Percentiles rank a stretch among this genome's conserved stretches.
These are phyloP conservation scores for Escallonia herrerae DNA, from an alignment of 129 eudicot species.

Conservation along the genomic window DNA sequence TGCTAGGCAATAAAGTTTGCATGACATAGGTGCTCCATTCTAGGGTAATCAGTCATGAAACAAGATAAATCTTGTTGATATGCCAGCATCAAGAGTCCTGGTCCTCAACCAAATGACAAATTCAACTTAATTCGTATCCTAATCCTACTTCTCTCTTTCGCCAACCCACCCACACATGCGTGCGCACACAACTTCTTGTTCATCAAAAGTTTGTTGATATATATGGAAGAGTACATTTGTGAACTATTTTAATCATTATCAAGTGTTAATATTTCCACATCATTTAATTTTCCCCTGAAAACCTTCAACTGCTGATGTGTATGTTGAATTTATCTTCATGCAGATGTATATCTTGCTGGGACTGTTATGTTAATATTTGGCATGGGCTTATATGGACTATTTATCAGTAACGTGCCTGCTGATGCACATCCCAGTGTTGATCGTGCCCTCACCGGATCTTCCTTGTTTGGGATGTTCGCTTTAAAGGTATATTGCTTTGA, in stretches of 20 bases:
- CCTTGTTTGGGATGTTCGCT: constrained; percentile 96
- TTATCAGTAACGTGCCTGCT: constrained; percentile 63
- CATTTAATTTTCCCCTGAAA: neutral
- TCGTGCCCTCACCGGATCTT: constrained; percentile 87
- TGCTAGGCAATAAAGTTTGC: too few species aligned
- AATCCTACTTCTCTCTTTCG: too few species aligned
- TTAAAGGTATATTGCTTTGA: constrained; percentile 51
- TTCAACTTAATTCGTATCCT: too few species aligned
- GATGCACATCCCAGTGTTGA: constrained; percentile 50
- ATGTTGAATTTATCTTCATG: constrained; percentile 11
- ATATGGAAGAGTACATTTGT: neutral
- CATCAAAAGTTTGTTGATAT: too few species aligned
- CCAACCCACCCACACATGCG: too few species aligned
- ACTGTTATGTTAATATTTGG: constrained; percentile 94
- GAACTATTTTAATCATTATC: neutral
- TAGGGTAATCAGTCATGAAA: neutral
- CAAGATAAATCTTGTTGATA: too few species aligned
- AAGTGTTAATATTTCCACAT: neutral
- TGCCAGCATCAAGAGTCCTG: too few species aligned
- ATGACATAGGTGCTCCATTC: neutral
- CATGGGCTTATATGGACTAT: constrained; percentile 92
- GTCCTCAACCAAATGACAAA: too few species aligned
- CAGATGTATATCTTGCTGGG: constrained; percentile 99
- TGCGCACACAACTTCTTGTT: too few species aligned
- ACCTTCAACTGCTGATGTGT: constrained; percentile 8